phyloP scores from a whole-genome alignment of 306 rosid species.

The Pyrus betulifolia region DNA sequence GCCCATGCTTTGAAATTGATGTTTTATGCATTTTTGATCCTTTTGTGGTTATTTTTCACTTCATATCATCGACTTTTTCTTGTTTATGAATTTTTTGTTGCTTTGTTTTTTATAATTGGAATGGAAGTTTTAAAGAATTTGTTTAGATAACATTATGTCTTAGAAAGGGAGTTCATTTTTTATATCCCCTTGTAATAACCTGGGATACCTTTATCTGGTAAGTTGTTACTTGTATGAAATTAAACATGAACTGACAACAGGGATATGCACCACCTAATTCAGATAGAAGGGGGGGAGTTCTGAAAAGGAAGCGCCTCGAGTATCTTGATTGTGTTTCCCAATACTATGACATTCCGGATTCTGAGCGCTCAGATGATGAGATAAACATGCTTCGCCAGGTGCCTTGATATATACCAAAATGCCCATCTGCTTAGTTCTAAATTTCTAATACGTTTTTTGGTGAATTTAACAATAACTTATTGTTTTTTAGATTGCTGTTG shows the following conservation, averaged over 20 bases:
- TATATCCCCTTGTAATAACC: slow-evolving; percentile 4
- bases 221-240: slow-evolving; percentile 37
- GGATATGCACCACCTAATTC: slow-evolving; percentile 99
- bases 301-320: slow-evolving; percentile 85
- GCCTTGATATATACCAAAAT: slow-evolving; percentile 8
- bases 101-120: not conserved
- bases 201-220: slow-evolving; percentile 8
- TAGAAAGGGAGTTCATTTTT: not conserved
- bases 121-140: not conserved
- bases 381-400: slow-evolving; percentile 98
- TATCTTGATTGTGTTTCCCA: slow-evolving; percentile 89
- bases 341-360: slow-evolving; percentile 77
- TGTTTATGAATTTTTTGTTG: not conserved
- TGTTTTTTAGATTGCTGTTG: slow-evolving; percentile 58
- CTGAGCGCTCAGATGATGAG: slow-evolving; percentile 91
- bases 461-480: slow-evolving; percentile 15
- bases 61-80: not conserved
- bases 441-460: not conserved
- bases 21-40: not conserved
- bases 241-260: slow-evolving; percentile 81
- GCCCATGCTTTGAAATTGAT: not conserved
- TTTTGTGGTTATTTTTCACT: not conserved
- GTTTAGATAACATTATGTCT: not conserved
- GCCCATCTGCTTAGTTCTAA: not conserved
- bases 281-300: slow-evolving; percentile 94